phyloP scores from a whole-genome alignment of 2,329 filamentous ascomycete genomes.

The Elsinoe ampelina region DNA sequence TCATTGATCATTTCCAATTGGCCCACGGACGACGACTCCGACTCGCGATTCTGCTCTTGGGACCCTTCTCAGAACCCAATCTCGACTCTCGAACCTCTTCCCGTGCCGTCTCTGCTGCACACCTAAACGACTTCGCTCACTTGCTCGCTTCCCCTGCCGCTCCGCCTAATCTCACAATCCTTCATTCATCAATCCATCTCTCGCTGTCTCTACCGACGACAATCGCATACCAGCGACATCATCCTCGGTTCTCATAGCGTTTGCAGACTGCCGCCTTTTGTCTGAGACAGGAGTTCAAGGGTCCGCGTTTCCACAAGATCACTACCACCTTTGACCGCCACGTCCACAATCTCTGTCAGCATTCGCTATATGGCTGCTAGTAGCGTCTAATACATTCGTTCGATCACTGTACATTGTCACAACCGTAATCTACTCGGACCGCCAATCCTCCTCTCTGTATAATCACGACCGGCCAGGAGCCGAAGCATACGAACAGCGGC shows the following conservation, averaged over 20 bases:
- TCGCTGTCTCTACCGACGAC: not conserved
- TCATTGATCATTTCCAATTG: not conserved
- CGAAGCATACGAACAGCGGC: not conserved
- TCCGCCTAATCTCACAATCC: not conserved
- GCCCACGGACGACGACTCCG: not conserved
- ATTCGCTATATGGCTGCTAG: not conserved
- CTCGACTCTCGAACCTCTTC: not conserved
- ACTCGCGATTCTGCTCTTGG: not conserved
- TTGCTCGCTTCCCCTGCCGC: not conserved
- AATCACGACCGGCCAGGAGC: not conserved
- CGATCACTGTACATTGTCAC: not conserved
- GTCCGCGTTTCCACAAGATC: not conserved
- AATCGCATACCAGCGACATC: not conserved
- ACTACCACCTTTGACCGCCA: not conserved
- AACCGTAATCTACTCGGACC: not conserved
- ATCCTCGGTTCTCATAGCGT: not conserved
- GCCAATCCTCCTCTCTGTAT: not conserved
- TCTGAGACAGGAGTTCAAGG: conserved; percentile 9
- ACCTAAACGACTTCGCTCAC: not conserved
- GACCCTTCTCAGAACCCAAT: not conserved
- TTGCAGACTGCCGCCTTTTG: not conserved
- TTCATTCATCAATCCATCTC: not conserved
- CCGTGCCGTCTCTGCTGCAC: not conserved
- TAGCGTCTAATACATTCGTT: not conserved
- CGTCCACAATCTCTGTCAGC: not conserved